These are phyloP conservation scores for Diutina neorugosa DNA, from an alignment of 1,139 yeast species.

Conservation along the genomic window DNA sequence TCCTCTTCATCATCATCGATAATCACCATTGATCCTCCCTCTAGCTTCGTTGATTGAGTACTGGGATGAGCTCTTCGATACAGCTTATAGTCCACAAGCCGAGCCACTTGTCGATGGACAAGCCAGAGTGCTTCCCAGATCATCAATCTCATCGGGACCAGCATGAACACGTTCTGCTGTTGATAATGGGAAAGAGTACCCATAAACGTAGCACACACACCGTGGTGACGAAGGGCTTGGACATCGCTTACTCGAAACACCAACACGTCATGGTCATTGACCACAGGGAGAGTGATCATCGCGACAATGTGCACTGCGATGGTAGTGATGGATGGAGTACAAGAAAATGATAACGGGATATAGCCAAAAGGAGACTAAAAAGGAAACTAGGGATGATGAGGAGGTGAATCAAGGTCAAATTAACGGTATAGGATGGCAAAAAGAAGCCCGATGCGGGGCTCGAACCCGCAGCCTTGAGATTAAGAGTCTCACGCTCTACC, in stretches of 20 bases:
- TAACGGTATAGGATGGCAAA: not conserved
- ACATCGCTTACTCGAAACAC: not conserved
- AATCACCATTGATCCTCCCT: not conserved
- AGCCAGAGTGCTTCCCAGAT: conserved; percentile 2
- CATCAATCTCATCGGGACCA: conserved; percentile 1
- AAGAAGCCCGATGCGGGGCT: conserved; percentile 5
- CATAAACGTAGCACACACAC: conserved; percentile 1
- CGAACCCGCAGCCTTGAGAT: conserved; percentile 9
- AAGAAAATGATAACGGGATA: no score
- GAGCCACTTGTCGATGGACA: not conserved
- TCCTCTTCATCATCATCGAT: not conserved
- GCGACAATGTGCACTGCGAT: not conserved
- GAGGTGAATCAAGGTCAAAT: not conserved
- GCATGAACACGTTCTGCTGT: conserved; percentile 2
- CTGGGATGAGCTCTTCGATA: not conserved
- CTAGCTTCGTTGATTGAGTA: no score
- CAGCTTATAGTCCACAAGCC: not conserved
- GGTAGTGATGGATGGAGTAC: not conserved
- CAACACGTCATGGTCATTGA: not conserved
- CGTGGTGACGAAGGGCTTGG: not conserved
- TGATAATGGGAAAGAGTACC: not conserved
- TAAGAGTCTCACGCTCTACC: conserved; percentile 21
- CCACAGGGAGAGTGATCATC: not conserved
- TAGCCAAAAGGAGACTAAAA: no score
- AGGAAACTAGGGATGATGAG: not conserved